Evolutionary conservation across 2,329 filamentous ascomycete genomes (phyloP).

Genomic region (Aspergillus brasiliensis): DNA sequence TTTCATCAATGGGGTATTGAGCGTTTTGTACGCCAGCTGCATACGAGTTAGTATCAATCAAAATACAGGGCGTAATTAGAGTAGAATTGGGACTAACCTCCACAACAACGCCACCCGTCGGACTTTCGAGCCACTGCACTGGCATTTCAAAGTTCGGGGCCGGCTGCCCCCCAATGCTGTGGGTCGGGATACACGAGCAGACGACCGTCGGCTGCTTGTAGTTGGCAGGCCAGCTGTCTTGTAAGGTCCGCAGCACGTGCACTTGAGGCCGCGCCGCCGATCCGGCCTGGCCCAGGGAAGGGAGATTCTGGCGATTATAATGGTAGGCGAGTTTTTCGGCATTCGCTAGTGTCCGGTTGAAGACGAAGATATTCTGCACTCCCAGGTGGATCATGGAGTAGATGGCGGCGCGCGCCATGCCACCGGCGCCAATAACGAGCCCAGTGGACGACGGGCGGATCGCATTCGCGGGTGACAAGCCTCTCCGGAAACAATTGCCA

Average conservation of each 20-base stretch:
- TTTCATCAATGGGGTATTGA: constrained; percentile 40
- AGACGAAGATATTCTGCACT: constrained; percentile 42
- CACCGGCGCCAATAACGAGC: constrained; percentile 64
- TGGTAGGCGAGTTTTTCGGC: constrained; percentile 39
- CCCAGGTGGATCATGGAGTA: constrained; percentile 44
- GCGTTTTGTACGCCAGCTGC: constrained; percentile 44
- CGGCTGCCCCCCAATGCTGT: constrained; percentile 38
- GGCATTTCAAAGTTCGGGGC: constrained; percentile 40
- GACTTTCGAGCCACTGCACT: constrained; percentile 41
- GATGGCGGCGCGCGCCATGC: constrained; percentile 45
- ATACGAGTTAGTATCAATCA: neutral
- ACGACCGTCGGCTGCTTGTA: constrained; percentile 43
- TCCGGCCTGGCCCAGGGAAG: constrained; percentile 18
- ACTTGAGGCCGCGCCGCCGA: constrained; percentile 27
- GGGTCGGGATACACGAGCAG: constrained; percentile 41
- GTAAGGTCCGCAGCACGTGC: constrained; percentile 30
- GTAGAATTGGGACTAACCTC: constrained; percentile 32
- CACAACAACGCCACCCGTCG: constrained; percentile 44
- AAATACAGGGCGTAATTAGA: neutral
- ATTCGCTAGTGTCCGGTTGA: constrained; percentile 40
- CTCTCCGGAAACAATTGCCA: constrained; percentile 69
- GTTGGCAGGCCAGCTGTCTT: constrained; percentile 35
- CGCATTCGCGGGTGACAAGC: constrained; percentile 71
- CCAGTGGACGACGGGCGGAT: constrained; percentile 59
- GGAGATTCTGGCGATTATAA: constrained; percentile 38